These are phyloP conservation scores for Fusarium decemcellulare DNA, from an alignment of 2,329 filamentous ascomycete genomes.

Conservation along the genomic window DNA sequence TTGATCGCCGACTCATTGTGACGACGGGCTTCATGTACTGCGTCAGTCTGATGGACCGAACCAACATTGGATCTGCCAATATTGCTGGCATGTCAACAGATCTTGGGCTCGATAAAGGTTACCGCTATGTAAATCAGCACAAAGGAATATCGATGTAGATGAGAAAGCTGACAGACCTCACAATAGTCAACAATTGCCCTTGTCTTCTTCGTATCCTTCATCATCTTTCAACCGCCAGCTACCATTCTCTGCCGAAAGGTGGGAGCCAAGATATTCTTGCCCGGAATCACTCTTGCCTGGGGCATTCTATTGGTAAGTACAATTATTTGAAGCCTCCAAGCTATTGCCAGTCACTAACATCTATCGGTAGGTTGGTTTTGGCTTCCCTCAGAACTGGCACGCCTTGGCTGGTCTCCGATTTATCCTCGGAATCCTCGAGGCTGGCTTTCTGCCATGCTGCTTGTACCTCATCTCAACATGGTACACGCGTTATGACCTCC, in stretches of 20 bases:
- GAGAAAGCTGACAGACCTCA: too few species aligned
- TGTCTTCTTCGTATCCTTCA: constrained; percentile 43
- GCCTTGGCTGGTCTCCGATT: constrained; percentile 18
- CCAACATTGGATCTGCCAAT: constrained; percentile 6
- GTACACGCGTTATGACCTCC: constrained; percentile 77
- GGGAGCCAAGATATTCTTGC: constrained; percentile 41
- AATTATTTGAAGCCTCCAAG: not conserved
- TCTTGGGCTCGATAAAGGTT: constrained; percentile 2
- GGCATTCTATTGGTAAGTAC: constrained; percentile 34
- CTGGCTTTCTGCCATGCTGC: constrained; percentile 66
- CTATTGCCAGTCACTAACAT: not conserved
- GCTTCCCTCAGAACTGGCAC: constrained; percentile 30
- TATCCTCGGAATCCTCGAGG: constrained; percentile 38
- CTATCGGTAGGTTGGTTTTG: constrained; percentile 12
- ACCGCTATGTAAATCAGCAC: constrained; percentile 1
- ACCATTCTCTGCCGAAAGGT: constrained; percentile 39
- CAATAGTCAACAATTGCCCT: constrained; percentile 34
- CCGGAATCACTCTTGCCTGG: constrained; percentile 37
- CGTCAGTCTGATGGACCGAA: constrained; percentile 11
- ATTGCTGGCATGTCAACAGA: constrained; percentile 9
- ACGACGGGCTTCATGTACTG: constrained; percentile 14
- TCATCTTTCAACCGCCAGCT: constrained; percentile 40
- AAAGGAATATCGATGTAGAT: too few species aligned
- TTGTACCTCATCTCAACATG: constrained; percentile 73
- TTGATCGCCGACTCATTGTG: constrained; percentile 5